Conservation (phyloP, 2,329 filamentous ascomycete species). For the Penicillium digitatum region DNA sequence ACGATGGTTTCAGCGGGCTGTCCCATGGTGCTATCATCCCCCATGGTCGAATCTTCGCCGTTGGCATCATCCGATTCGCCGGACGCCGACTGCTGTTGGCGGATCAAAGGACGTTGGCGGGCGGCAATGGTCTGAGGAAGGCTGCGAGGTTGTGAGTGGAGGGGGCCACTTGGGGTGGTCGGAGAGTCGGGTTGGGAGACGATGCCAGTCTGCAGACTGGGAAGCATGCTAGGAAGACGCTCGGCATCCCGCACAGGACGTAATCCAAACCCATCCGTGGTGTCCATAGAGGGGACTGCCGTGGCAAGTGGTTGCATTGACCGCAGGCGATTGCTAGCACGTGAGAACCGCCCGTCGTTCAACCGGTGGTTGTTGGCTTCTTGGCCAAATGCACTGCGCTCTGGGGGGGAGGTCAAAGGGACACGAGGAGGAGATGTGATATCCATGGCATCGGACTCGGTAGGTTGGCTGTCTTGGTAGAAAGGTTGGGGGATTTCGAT, state of each 20-base stretch:
- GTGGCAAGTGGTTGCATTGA: constrained; percentile 64
- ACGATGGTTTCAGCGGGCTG: constrained; percentile 64
- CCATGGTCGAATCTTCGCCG: constrained; percentile 73
- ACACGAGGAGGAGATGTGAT: constrained; percentile 60
- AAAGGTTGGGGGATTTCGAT: constrained; percentile 69
- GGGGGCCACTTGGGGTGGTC: constrained; percentile 72
- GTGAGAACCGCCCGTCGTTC: constrained; percentile 38
- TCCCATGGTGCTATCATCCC: constrained; percentile 55
- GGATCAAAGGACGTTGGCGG: constrained; percentile 74
- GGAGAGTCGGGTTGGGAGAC: constrained; percentile 90
- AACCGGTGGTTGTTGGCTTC: constrained; percentile 50
- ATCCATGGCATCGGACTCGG: constrained; percentile 55
- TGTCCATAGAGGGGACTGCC: constrained; percentile 63
- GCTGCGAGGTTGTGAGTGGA: constrained; percentile 55
- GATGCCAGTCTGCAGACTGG: constrained; percentile 63
- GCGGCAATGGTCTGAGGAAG: constrained; percentile 54
- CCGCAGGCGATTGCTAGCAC: constrained; percentile 51
- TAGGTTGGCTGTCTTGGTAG: constrained; percentile 46
- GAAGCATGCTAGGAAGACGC: constrained; percentile 75
- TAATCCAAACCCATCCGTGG: constrained; percentile 66
- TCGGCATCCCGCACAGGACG: constrained; percentile 78
- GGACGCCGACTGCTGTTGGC: constrained; percentile 82
- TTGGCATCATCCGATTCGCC: constrained; percentile 83
- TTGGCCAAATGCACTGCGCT: constrained; percentile 62
- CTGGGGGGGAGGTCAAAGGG: constrained; percentile 66